Conservation (phyloP, 345 rosid species). For the Cardamine chenopodiifolia region DNA sequence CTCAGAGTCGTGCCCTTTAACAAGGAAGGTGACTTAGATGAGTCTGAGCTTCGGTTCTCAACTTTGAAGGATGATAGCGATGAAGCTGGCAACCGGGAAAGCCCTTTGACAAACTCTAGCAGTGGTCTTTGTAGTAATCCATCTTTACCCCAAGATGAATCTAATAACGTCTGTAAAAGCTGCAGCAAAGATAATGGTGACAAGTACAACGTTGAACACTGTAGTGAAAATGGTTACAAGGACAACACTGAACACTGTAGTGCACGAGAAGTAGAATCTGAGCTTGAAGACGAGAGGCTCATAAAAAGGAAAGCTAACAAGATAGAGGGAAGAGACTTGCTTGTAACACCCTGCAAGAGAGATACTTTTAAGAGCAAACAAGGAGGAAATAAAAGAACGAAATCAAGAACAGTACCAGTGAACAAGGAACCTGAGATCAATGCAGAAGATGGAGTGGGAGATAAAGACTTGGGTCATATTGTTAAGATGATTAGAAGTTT, state of each 20-base stretch:
- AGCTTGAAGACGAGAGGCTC: conserved; percentile 23
- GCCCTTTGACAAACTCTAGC: conserved; percentile 73
- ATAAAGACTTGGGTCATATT: conserved; percentile 72
- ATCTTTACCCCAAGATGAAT: conserved; percentile 85
- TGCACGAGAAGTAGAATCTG: conserved; percentile 37
- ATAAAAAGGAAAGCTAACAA: conserved; percentile 51
- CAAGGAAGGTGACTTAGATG: conserved; percentile 51
- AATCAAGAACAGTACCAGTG: conserved; percentile 49
- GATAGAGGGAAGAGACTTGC: conserved; percentile 58
- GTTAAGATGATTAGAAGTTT: conserved; percentile 79
- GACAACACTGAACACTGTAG: conserved; percentile 36
- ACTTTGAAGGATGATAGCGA: conserved; percentile 45
- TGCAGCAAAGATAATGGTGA: conserved; percentile 41
- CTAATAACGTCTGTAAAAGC: conserved; percentile 51
- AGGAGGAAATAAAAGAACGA: conserved; percentile 54
- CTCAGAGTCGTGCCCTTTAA: conserved; percentile 60
- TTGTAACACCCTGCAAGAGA: conserved; percentile 80
- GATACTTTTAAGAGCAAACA: conserved; percentile 49
- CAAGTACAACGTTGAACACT: conserved; percentile 34
- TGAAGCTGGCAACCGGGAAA: conserved; percentile 53
- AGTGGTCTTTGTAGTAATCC: conserved; percentile 76
- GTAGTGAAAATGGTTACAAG: conserved; percentile 5
- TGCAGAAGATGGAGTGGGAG: conserved; percentile 50
- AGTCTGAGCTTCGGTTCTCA: conserved; percentile 55
- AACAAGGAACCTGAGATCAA: conserved; percentile 54